phyloP scores from a whole-genome alignment of 768 basidiomycete species.

The Mycena filopes region DNA sequence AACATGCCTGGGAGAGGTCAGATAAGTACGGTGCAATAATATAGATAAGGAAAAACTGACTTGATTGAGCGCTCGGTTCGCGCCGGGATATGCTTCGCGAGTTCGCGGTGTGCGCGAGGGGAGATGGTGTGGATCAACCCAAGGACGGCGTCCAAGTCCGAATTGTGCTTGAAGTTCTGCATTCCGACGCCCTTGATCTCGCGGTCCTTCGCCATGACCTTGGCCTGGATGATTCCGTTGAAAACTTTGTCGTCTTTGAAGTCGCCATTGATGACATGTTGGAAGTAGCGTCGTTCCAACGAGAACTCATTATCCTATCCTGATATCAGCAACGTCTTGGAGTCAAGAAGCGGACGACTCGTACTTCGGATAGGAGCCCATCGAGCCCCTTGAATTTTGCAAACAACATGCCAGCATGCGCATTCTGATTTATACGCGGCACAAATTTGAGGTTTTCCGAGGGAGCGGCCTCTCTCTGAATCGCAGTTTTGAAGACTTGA shows the following conservation, averaged over 20 bases:
- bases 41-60: too few species aligned
- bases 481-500: background rate
- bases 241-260: constrained; percentile 35
- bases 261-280: constrained; percentile 33
- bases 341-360: background rate
- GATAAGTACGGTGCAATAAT: too few species aligned
- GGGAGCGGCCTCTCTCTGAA: background rate
- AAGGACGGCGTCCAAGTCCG: constrained; percentile 33
- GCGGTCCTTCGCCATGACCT: constrained; percentile 25
- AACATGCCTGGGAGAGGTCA: background rate
- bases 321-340: background rate
- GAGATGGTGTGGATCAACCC: constrained; percentile 28
- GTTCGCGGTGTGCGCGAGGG: constrained; percentile 32
- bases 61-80: constrained; percentile 28
- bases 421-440: background rate
- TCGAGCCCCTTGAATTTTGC: constrained; percentile 19
- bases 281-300: constrained; percentile 9
- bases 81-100: constrained; percentile 29
- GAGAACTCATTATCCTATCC: background rate
- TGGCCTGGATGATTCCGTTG: constrained; percentile 35
- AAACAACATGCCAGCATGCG: constrained; percentile 12
- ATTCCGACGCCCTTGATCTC: constrained; percentile 32
- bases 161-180: constrained; percentile 41
- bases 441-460: background rate
- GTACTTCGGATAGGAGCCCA: constrained; percentile 12